Conservation (phyloP, 345 rosid species). For the Citrus sp. region DNA sequence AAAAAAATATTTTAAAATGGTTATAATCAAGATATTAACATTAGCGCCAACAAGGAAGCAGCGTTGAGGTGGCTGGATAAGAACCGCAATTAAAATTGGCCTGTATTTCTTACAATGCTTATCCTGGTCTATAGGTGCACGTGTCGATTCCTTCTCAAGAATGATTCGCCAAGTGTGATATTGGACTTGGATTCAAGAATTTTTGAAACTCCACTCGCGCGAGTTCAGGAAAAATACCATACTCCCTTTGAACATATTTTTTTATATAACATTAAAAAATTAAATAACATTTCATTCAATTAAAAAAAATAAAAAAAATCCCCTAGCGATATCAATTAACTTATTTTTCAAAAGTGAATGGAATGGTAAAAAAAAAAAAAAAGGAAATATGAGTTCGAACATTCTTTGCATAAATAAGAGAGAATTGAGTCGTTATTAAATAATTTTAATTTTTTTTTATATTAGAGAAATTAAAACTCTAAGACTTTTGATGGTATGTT, state of each 20-base stretch:
- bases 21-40: neutral
- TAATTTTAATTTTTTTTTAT: too few relatives aligned
- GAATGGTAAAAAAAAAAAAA: too few relatives aligned
- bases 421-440: too few relatives aligned
- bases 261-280: too few relatives aligned
- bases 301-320: too few relatives aligned
- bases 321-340: too few relatives aligned
- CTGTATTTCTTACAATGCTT: conserved; percentile 11
- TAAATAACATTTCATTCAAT: too few relatives aligned
- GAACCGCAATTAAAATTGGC: conserved; percentile 13
- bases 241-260: neutral
- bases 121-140: conserved; percentile 16
- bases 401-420: too few relatives aligned
- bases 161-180: neutral
- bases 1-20: neutral
- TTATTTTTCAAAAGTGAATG: too few relatives aligned
- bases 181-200: neutral
- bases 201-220: neutral
- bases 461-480: too few relatives aligned
- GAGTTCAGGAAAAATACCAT: neutral
- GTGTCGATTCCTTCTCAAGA: neutral
- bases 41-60: conserved; percentile 15
- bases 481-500: too few relatives aligned
- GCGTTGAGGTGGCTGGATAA: conserved; percentile 40
- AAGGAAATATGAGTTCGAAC: too few relatives aligned